phyloP scores from a whole-genome alignment of 257 asterid species.

The Solanum etuberosum region DNA sequence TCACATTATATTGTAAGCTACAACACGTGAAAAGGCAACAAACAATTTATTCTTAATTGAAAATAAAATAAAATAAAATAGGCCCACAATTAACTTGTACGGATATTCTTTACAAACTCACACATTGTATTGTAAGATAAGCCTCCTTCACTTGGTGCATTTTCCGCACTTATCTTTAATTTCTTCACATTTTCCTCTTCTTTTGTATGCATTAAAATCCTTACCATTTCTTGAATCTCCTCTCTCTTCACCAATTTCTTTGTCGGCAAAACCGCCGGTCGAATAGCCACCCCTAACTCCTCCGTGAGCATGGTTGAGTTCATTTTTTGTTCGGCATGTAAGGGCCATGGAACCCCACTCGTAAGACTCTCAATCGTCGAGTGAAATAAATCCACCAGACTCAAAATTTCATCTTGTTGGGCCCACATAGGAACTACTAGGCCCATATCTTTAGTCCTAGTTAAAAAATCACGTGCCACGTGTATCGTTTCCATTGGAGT shows the following conservation, averaged over 20 bases:
- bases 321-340: background rate
- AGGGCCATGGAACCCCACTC: background rate
- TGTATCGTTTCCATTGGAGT: background rate
- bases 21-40: too few species aligned
- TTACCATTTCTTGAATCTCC: background rate
- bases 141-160: background rate
- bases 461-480: background rate
- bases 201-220: background rate
- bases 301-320: background rate
- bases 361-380: background rate
- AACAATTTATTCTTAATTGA: too few species aligned
- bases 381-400: background rate
- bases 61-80: too few species aligned
- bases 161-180: background rate
- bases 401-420: background rate
- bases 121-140: background rate
- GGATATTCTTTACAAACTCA: too few species aligned
- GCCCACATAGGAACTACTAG: background rate
- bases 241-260: background rate
- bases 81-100: too few species aligned
- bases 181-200: background rate
- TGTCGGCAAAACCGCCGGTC: background rate
- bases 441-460: background rate
- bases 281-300: background rate
- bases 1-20: too few species aligned